These are phyloP conservation scores for Crucibulum laeve DNA, from an alignment of 768 basidiomycete species.

Conservation along the genomic window DNA sequence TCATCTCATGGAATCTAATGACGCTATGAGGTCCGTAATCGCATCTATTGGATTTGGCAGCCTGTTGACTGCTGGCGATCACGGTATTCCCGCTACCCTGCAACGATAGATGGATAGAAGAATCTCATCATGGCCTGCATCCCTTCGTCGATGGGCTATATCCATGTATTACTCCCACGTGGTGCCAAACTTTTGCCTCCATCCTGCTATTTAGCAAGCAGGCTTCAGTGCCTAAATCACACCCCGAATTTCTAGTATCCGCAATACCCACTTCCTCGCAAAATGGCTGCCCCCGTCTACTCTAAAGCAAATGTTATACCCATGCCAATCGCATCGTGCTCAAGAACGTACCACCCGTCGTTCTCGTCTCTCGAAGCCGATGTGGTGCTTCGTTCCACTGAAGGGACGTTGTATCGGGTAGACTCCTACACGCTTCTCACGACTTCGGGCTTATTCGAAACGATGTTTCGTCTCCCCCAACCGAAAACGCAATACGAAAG, in stretches of 20 bases:
- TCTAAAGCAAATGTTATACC: slow-evolving; percentile 3
- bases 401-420: slow-evolving; percentile 50
- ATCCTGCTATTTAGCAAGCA: slow-evolving; percentile 14
- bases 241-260: slow-evolving; percentile 4
- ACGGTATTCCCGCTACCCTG: slow-evolving; percentile 4
- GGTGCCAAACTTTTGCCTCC: slow-evolving; percentile 14
- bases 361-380: slow-evolving; percentile 30
- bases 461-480: slow-evolving; percentile 59
- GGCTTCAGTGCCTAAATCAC: slow-evolving; percentile 15
- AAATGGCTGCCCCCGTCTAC: slow-evolving; percentile 14
- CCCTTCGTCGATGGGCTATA: slow-evolving; percentile 9
- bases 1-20: too few relatives aligned
- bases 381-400: slow-evolving; percentile 33
- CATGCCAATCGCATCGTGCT: not conserved
- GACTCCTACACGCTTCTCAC: slow-evolving; percentile 52
- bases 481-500: slow-evolving; percentile 11
- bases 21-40: too few relatives aligned
- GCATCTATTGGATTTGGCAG: too few relatives aligned
- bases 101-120: slow-evolving; percentile 7
- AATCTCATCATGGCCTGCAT: not conserved
- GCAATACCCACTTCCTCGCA: slow-evolving; percentile 8
- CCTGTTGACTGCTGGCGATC: too few relatives aligned
- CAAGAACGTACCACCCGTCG: slow-evolving; percentile 22
- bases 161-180: slow-evolving; percentile 16
- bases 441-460: slow-evolving; percentile 57